Percentiles rank a stretch among this genome's conserved stretches.
Evolutionary conservation across 768 basidiomycete genomes (phyloP).

Genomic region (Sarcodon aspratus): DNA sequence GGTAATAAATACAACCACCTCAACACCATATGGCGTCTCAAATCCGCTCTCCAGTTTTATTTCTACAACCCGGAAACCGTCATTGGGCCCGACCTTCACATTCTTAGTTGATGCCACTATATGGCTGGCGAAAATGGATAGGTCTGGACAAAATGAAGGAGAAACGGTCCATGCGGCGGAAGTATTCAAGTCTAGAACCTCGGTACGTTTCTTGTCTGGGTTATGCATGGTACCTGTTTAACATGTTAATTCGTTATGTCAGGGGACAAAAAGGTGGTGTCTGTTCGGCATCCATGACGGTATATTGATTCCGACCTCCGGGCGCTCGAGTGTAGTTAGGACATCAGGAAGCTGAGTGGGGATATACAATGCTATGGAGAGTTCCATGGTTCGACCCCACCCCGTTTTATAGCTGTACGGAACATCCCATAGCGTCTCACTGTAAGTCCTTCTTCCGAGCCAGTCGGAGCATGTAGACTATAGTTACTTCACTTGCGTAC

Average conservation of each 20-base stretch:
- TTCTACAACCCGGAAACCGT: constrained; percentile 44
- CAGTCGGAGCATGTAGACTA: no score
- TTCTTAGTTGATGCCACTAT: constrained; percentile 63
- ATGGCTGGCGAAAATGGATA: constrained; percentile 38
- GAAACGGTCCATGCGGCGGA: background rate
- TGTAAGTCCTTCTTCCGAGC: no score
- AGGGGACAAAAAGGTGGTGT: no score
- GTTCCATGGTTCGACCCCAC: no score
- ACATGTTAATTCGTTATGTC: constrained; percentile 9
- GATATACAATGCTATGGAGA: no score
- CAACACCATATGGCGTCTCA: constrained; percentile 9
- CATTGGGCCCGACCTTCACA: constrained; percentile 65
- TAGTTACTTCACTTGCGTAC: no score
- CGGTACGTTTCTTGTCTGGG: constrained; percentile 9
- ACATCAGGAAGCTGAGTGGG: no score
- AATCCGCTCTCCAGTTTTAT: constrained; percentile 23
- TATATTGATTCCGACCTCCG: no score
- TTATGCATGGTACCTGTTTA: constrained; percentile 17
- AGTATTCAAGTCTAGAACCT: constrained; percentile 2
- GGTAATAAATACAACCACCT: constrained; percentile 52
- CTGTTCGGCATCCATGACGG: no score
- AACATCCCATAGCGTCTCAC: no score
- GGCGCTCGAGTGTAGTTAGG: no score
- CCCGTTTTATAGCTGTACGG: no score
- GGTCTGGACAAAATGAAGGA: background rate